Base-by-base conservation (phyloP, 2,329 filamentous ascomycete species). In the Aspergillus calidoustus region DNA sequence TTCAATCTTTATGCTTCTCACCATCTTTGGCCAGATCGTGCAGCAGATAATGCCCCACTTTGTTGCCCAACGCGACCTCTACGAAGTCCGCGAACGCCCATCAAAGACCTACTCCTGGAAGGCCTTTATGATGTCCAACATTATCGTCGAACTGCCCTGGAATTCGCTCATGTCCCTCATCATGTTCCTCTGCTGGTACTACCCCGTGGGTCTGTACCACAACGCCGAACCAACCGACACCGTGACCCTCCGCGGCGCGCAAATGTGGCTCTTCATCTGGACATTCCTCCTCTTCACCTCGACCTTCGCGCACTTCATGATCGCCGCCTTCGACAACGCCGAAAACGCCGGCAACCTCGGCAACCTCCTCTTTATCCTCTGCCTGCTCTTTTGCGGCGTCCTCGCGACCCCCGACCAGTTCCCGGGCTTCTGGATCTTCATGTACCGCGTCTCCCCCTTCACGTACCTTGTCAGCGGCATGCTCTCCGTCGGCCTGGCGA, bases 1-100 rank as follows among this genome's bases (percentile, higher is more conserved):
- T 74, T 85, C 87, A 75, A 90, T 97, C 68, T 96, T 96, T 85
- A 91, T 95, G 84, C 79, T 95, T 59, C 81, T 90, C 60, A 94
- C 89, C 48, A 87, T 96, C 72, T 96, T 96, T 73, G 89, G 90
- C 61, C 79, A 80, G 65, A 66, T 81, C 51, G 75, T 79, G 7
- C 78, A 81, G 59, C 78, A 86, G 67, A 86, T 87, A 65, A 85
- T 87, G 77, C 86, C 86, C 2, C 77, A 84, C 46, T 87, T 87
- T 70, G 79, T 85, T 53, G 84, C 82, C 3, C 84, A 87, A 69
- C 81, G 85, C 50, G 80, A 83, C 2, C 76, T 88, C 3, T 87
- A 87, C 73, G 85, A 87, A 74, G 83, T 82, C 13, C 84, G 85
- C 56, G 85, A 88, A 68, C 80, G 84, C 2, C 84, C 88, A 0